These are phyloP conservation scores for Dendrobium catenatum DNA, from an alignment of 106 monocot species.

Conservation along the genomic window DNA sequence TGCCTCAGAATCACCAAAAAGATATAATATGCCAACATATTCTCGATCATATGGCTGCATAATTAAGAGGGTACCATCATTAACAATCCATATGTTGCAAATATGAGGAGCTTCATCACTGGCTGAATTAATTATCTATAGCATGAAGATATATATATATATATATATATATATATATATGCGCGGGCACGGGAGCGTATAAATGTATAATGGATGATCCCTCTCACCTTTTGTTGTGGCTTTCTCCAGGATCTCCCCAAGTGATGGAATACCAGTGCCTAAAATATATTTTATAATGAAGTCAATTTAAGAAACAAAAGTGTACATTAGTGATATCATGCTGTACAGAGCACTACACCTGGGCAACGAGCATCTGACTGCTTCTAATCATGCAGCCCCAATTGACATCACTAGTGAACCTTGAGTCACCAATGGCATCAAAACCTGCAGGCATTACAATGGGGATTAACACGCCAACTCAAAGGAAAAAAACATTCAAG, in stretches of 20 bases:
- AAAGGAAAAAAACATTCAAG: not conserved
- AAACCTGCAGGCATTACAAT: constrained; percentile 49
- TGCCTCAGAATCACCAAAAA: constrained; percentile 69
- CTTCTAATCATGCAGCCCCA: constrained; percentile 99
- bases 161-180: not conserved
- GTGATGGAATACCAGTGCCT: constrained; percentile 87
- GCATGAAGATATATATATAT: not conserved
- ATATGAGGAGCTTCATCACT: constrained; percentile 20
- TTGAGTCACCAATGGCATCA: constrained; percentile 63
- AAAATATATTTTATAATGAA: constrained; percentile 7
- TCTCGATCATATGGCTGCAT: constrained; percentile 80
- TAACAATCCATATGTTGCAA: constrained; percentile 28
- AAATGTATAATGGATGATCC: not conserved
- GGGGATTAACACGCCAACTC: not conserved
- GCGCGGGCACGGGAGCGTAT: not conserved
- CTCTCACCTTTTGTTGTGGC: constrained; percentile 60
- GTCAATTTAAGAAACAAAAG: not conserved
- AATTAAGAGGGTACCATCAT: constrained; percentile 29
- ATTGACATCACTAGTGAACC: constrained; percentile 79
- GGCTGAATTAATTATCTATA: not conserved
- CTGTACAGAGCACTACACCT: constrained; percentile 30
- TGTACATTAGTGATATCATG: not conserved
- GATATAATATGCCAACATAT: constrained; percentile 66
- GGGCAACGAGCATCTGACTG: constrained; percentile 99
- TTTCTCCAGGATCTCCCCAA: constrained; percentile 91